Conservation (phyloP, 257 asterid genomes). For the Leonotis leonurus region DNA sequence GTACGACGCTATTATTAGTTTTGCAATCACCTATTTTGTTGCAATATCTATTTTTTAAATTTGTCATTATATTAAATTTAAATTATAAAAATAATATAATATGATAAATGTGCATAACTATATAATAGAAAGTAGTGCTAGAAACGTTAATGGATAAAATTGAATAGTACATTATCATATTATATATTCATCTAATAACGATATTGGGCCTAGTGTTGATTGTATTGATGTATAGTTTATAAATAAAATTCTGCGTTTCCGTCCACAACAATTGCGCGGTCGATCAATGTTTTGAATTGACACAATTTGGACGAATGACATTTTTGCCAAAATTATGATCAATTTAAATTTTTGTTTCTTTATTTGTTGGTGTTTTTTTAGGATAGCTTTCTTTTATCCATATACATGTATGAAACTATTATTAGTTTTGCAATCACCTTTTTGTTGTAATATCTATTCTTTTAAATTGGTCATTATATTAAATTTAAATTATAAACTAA, state of each 20-base stretch:
- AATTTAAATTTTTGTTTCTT: not conserved
- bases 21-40: not conserved
- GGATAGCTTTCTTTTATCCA: not conserved
- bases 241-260: not conserved
- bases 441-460: not conserved
- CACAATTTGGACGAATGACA: too few relatives aligned
- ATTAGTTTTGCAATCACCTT: not conserved
- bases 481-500: too few relatives aligned
- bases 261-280: not conserved
- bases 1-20: not conserved
- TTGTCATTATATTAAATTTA: too few relatives aligned
- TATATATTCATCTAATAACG: not conserved
- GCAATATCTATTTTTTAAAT: not conserved
- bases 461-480: too few relatives aligned
- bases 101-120: not conserved
- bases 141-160: not conserved
- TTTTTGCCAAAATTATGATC: constrained; percentile 1
- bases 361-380: not conserved
- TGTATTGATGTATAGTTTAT: not conserved
- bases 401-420: not conserved
- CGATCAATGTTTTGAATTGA: not conserved
- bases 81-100: too few relatives aligned
- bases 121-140: not conserved
- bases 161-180: not conserved
- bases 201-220: not conserved